A percentile compares a stretch with the other conserved stretches of the same genome.
These are phyloP conservation scores for Trichoderma sp. DNA, from an alignment of 2,329 filamentous ascomycete genomes.

Conservation along the genomic window DNA sequence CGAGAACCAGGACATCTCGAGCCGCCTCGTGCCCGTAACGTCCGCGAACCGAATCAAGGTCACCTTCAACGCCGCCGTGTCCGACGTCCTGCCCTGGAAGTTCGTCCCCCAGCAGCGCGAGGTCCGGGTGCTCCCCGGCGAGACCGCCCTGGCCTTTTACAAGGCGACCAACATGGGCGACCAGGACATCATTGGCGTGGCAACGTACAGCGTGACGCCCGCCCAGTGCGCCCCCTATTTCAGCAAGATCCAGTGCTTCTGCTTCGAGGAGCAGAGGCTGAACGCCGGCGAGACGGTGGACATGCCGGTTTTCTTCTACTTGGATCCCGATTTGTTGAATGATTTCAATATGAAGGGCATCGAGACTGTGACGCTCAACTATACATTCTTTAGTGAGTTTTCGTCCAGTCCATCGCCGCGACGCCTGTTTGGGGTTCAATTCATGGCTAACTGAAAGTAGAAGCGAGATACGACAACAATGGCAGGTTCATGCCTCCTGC, in stretches of 20 bases:
- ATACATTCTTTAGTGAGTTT: conserved; percentile 94
- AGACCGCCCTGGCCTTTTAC: conserved; percentile 96
- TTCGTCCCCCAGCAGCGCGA: conserved; percentile 96
- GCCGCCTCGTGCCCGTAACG: conserved; percentile 78
- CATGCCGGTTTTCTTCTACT: conserved; percentile 99
- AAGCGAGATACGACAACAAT: conserved; percentile 52
- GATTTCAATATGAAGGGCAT: conserved; percentile 92
- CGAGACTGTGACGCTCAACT: conserved; percentile 92
- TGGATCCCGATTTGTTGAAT: conserved; percentile 91
- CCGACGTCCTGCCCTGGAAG: conserved; percentile 95
- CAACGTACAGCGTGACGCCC: conserved; percentile 95
- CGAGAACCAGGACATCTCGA: conserved; percentile 64
- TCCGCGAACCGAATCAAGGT: conserved; percentile 84
- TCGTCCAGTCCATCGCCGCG: background rate
- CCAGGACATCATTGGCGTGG: conserved; percentile 95
- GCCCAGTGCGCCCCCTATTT: conserved; percentile 97
- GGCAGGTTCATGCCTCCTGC: conserved; percentile 48
- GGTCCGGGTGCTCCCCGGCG: conserved; percentile 90
- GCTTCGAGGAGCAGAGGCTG: conserved; percentile 94
- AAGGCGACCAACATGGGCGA: conserved; percentile 90
- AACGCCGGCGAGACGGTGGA: conserved; percentile 96
- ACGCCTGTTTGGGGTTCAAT: no score
- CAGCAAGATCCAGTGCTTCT: conserved; percentile 99
- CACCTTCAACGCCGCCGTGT: conserved; percentile 94
- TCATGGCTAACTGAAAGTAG: conserved; percentile 44